Evolutionary conservation across 768 basidiomycete genomes (phyloP), one percentile per base, ranked within the genome.

Genomic region (Pleurotus tuoliensis): DNA sequence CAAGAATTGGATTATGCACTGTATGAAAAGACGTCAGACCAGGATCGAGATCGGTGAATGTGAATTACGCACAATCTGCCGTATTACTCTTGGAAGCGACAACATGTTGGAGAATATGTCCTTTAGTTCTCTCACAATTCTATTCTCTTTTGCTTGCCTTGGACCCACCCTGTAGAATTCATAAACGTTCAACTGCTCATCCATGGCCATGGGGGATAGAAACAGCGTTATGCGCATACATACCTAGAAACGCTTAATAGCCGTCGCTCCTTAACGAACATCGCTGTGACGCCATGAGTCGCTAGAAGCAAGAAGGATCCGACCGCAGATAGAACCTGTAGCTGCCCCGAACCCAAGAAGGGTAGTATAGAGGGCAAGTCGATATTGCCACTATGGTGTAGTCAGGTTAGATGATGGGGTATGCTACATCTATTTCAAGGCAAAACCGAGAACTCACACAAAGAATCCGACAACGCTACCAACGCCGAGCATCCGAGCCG

Each of bases 401-500:
- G 2, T 48, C 9, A 16, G 43, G 39, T 51, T 3, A 13, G 20
- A 22, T 43, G 12, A 53, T 22, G 27, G 8, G 4, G 55, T 12
- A 18, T 25, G 40, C 38, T 46, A 13, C 9, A 44, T 3, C 24
- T 24, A 3, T 24, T 12, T 37, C 4, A 1, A 39, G 27, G 7
- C 11, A 44, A 56, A 38, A 53, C 41, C n/a, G 3, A 34, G 11
- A 12, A 76, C 90, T 62, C 62, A 94, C 94, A 92, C 77, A 64
- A 90, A 96, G 69, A 94, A 96, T 0, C 94, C 94, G 1, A 85
- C 74, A 0, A 96, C 87, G 55, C 90, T 86, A 9, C 95, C 95
- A 24, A 94, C 64, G 1, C 91, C 92, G 45, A 90, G 73, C 92
- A 97, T 95, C n/a, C 89, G 76, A 0, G 91, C 92, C 0, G 93